Evolutionary conservation across 495 filamentous ascomycete genomes (phyloP).

Genomic region (Alectoria sarmentosa): DNA sequence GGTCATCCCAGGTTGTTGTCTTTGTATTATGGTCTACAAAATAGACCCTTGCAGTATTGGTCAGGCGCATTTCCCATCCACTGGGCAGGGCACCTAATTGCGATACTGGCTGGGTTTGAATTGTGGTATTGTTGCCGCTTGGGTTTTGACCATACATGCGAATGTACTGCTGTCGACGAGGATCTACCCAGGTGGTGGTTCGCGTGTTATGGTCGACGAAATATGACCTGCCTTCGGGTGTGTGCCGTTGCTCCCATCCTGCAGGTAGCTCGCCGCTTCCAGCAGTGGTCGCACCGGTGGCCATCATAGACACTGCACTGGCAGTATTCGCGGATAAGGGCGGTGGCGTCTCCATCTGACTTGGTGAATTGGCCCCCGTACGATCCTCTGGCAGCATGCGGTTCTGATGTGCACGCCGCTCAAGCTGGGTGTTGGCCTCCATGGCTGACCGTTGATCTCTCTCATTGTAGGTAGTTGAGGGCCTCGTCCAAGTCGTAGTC

Average conservation of each 20-base stretch:
- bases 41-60: slow-evolving; percentile 95
- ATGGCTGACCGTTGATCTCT: slow-evolving; percentile 69
- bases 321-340: slow-evolving; percentile 38
- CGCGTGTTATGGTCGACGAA: slow-evolving; percentile 99
- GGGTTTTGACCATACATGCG: slow-evolving; percentile 84
- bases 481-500: slow-evolving; percentile 92
- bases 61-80: slow-evolving; percentile 99
- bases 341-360: slow-evolving; percentile 46
- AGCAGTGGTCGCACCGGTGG: slow-evolving; percentile 88
- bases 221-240: slow-evolving; percentile 88
- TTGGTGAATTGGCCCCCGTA: slow-evolving; percentile 89
- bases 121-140: slow-evolving; percentile 69
- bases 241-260: slow-evolving; percentile 93
- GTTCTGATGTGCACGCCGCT: slow-evolving; percentile 89
- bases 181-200: slow-evolving; percentile 99
- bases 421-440: slow-evolving; percentile 82
- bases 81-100: slow-evolving; percentile 95
- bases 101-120: slow-evolving; percentile 96
- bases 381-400: slow-evolving; percentile 93
- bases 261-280: slow-evolving; percentile 93
- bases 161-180: slow-evolving; percentile 94
- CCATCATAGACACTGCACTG: slow-evolving; percentile 75
- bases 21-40: slow-evolving; percentile 99
- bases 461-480: slow-evolving; percentile 72
- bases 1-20: slow-evolving; percentile 99